Evolutionary conservation across 2,329 filamentous ascomycete species (phyloP).

Genomic region (Cladorrhinum sp.): DNA sequence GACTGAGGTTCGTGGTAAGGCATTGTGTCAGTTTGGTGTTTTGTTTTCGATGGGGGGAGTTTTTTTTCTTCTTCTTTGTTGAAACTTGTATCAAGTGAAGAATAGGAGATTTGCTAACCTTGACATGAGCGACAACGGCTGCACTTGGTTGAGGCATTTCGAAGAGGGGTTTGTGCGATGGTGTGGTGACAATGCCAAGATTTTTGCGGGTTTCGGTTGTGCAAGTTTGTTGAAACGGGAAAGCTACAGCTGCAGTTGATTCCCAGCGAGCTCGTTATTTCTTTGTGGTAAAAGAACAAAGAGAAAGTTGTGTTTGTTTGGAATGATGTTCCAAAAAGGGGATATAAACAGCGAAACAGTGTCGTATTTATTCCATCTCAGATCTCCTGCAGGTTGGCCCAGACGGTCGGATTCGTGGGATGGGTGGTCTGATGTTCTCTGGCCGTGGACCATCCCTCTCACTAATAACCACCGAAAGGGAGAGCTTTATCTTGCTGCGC

Average conservation of each 20-base stretch:
- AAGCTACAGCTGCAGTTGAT: too few species aligned
- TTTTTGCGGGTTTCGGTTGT: background rate
- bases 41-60: background rate
- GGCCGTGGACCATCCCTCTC: background rate
- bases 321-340: background rate
- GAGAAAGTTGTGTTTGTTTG: background rate
- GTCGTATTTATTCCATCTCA: background rate
- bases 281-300: background rate
- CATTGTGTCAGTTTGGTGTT: background rate
- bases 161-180: background rate
- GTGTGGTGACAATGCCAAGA: conserved; percentile 1
- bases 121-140: background rate
- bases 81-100: background rate
- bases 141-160: conserved; percentile 2
- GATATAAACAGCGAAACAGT: background rate
- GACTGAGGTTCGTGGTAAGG: conserved; percentile 17
- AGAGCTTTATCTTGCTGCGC: background rate
- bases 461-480: background rate
- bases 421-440: background rate
- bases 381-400: background rate
- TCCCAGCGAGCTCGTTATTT: background rate
- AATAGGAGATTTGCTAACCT: conserved; percentile 2
- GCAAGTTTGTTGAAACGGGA: background rate
- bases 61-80: background rate
- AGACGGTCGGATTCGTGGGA: background rate